These are phyloP conservation scores for Neofusicoccum umdonicola DNA, from an alignment of 2,329 filamentous ascomycete species.

Conservation along the genomic window DNA sequence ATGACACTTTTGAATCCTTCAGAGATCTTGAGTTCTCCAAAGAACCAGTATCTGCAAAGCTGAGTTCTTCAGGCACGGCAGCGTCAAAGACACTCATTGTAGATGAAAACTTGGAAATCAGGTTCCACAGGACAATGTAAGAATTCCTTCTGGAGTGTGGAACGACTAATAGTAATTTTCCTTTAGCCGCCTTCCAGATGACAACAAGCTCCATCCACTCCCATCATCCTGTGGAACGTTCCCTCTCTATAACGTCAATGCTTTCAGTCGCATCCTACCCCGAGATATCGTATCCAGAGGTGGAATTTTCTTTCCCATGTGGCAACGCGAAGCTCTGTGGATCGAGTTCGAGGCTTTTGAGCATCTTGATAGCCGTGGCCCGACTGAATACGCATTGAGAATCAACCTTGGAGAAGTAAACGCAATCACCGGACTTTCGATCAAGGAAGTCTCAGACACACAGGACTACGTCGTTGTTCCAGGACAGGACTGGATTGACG, in stretches of 20 bases:
- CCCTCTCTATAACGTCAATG: neutral
- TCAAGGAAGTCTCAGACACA: neutral
- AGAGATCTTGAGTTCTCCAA: neutral
- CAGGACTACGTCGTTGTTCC: neutral
- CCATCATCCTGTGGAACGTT: neutral
- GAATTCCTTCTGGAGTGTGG: no score
- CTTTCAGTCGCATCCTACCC: neutral
- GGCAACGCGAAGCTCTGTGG: neutral
- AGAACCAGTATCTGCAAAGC: neutral
- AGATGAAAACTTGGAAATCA: neutral
- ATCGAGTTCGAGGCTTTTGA: neutral
- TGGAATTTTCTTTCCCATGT: neutral
- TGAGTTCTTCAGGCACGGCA: neutral
- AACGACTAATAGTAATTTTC: neutral
- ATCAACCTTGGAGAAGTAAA: neutral
- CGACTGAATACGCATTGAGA: neutral
- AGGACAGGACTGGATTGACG: neutral
- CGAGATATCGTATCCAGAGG: neutral
- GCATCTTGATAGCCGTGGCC: neutral
- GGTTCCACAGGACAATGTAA: neutral
- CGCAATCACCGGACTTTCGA: neutral
- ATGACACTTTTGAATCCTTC: neutral
- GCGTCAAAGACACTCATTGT: neutral
- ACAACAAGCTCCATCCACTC: neutral
- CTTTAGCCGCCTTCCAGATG: neutral